Base-by-base conservation (phyloP, 768 basidiomycete species). In the Leccinellum luteum region DNA sequence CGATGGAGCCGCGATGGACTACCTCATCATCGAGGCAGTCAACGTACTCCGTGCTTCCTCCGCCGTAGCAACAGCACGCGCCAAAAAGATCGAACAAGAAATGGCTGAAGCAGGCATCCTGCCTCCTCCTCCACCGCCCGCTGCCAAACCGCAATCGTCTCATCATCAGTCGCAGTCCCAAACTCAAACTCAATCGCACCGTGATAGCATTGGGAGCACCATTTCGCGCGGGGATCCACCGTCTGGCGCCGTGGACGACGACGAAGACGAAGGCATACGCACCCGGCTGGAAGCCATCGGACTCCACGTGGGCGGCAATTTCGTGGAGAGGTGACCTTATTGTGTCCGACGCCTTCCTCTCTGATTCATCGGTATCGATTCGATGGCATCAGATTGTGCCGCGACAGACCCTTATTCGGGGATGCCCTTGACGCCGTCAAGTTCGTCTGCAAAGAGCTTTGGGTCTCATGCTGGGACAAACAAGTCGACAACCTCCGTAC, bases 371-470 rank as follows among this genome's bases (percentile, higher is more conserved):
- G 21, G 25, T 41, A 32, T 8, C n/a, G 9, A 58, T 4, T 21
- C 19, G 14, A 45, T 19, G 3, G 3, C 7, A 35, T 3, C 65
- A 96, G 94, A 60, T 70, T 96, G 57, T 89, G 88, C 68, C 81
- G 87, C 34, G 87, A 92, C 60, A 79, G 87, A 63, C 77, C 84
- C 31, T 79, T 90, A 53, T 91, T 96, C 56, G 72, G 84, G 0
- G 90, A 95, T 68, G 89, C 92, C 1, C 79, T 98, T 7, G 95
- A 98, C 59, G 86, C 84, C 10, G 86, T 98, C 75, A 97, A 98
- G 72, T 97, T 97, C 67, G 81, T 98, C 56, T 98, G 94, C 76
- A 98, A 98, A 68, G 94, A 98, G 56, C 75, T 98, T n/a, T 98
- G 94, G 92, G 78, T 84, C 0, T 85, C 87, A 21, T 89, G 89